Conservation (phyloP, 768 basidiomycete species). For the Leccinum pellstonianum region DNA sequence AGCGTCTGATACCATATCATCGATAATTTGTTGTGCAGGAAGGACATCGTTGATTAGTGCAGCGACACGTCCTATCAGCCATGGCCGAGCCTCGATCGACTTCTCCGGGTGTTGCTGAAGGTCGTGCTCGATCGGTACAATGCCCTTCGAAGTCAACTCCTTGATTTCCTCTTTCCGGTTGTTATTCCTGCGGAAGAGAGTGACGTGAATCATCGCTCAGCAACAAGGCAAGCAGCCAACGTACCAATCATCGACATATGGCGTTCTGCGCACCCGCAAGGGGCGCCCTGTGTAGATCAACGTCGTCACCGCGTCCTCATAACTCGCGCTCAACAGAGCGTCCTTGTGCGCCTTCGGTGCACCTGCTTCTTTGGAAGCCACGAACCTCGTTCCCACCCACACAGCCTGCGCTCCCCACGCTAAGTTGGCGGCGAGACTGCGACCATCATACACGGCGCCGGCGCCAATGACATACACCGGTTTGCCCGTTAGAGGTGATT, state of each 20-base stretch:
- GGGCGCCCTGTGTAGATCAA: constrained; percentile 90
- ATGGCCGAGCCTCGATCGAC: constrained; percentile 60
- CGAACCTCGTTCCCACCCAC: constrained; percentile 89
- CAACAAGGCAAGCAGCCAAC: constrained; percentile 17
- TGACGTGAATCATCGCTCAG: neutral
- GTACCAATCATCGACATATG: constrained; percentile 83
- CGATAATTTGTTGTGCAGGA: constrained; percentile 81
- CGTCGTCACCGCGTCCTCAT: constrained; percentile 81
- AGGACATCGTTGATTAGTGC: constrained; percentile 71
- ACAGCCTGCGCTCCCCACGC: constrained; percentile 89
- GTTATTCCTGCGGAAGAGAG: constrained; percentile 51
- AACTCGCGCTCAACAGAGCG: constrained; percentile 62
- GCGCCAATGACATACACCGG: constrained; percentile 90
- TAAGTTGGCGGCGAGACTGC: constrained; percentile 83
- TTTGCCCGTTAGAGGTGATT: constrained; percentile 75
- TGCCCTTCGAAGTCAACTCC: constrained; percentile 78
- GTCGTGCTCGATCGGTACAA: constrained; percentile 72
- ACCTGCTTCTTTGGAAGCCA: constrained; percentile 75
- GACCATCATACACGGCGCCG: constrained; percentile 88
- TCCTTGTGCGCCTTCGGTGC: constrained; percentile 88
- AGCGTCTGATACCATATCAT: constrained; percentile 71
- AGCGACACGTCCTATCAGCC: constrained; percentile 85
- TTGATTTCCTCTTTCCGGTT: constrained; percentile 81
- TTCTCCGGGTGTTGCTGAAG: constrained; percentile 81
- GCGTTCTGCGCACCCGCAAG: constrained; percentile 78